Base-by-base conservation (phyloP, 345 rosid species). In the Euclidium syriacum region DNA sequence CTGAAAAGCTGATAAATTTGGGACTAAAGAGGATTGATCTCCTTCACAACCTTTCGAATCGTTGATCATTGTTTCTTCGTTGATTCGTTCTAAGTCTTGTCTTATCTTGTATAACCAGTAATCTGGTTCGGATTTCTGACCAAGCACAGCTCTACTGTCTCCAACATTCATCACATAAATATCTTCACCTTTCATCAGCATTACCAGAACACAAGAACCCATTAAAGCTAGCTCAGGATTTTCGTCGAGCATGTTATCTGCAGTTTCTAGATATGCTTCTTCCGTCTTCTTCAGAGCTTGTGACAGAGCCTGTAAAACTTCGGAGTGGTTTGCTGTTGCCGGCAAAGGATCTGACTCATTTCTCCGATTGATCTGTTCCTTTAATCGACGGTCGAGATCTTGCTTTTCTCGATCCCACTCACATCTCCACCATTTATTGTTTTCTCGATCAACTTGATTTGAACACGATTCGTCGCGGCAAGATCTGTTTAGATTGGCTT, bases 191-290 rank as follows among this genome's bases (percentile, higher is more conserved):
- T 88, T 88, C 96, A 91, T 86, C 58, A 91, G 44, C 96, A 84
- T 83, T 20, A 80, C 98, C 17, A 91, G 83, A 32, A 88, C 96
- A 73, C 98, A 91, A 55, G 98, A 91, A 66, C 96, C 98, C 96
- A 91, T 88, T 47, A 88, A 74, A 39, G 96, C 86, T 67, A 91
- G 60, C 72, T 91, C 98, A 0, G 96, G 98, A 74, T 86, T 88
- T 67, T 88, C 98, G 74, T 49, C 68, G 4, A 79, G 54, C 96
- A 84, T 86, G 80, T 75, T 81, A 78, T 91, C 96, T 3, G 96
- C 89, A 27, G 69, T 74, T 5, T 86, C 86, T 54, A 91, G 58
- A 63, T 84, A 91, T 1, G 83, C 38, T 52, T 86, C 91, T 85
- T 91, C 98, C 11, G 96, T 80, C 64, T 84, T 85, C 80, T 68